phyloP scores from a whole-genome alignment of 306 rosid genomes.

The Myrica gale region DNA sequence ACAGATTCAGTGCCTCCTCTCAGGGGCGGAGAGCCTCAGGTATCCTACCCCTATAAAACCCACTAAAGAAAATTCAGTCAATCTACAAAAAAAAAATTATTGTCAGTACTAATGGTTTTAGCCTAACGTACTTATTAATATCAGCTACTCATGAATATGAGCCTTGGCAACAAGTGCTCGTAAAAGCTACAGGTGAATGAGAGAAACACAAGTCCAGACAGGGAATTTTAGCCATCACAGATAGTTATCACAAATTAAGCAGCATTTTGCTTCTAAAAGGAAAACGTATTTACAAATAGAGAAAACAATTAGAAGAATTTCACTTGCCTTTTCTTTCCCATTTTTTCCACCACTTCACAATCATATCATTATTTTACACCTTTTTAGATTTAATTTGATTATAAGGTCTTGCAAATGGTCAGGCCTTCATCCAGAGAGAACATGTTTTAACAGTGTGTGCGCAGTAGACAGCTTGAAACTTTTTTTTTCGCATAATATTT shows the following conservation, averaged over 20 bases:
- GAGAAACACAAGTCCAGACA: conserved; percentile 1
- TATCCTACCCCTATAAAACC: too few relatives aligned
- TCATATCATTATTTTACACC: not conserved
- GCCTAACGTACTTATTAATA: not conserved
- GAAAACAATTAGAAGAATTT: not conserved
- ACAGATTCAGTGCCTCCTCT: too few relatives aligned
- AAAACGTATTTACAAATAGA: too few relatives aligned
- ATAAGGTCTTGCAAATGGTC: conserved; percentile 10
- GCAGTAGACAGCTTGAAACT: not conserved
- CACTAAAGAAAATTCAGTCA: not conserved
- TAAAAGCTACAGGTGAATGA: conserved; percentile 15
- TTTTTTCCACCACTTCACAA: not conserved
- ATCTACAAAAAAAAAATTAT: not conserved
- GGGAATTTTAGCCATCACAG: conserved; percentile 12
- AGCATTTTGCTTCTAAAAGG: not conserved
- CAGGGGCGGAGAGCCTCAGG: too few relatives aligned
- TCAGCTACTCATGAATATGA: not conserved
- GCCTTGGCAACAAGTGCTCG: not conserved
- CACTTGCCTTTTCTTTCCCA: conserved; percentile 2
- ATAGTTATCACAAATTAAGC: not conserved
- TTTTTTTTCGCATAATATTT: too few relatives aligned
- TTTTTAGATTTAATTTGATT: not conserved
- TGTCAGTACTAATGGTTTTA: not conserved
- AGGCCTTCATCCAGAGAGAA: not conserved
- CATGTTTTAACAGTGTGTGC: not conserved